Evolutionary conservation across 305 asterid genomes (phyloP).

Genomic region (Rubia tinctorum): DNA sequence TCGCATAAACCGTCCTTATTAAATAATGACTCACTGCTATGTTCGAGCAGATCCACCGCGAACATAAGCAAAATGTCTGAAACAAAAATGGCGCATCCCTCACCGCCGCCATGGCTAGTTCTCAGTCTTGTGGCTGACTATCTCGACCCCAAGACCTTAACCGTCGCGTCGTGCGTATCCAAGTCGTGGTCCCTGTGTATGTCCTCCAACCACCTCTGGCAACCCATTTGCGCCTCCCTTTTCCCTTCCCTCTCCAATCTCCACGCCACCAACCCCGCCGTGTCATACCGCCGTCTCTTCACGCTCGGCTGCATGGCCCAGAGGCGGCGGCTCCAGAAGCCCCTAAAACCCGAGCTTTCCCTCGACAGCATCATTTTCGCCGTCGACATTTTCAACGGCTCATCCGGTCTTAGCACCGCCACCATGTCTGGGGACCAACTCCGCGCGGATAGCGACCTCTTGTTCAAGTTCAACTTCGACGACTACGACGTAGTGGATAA

Average conservation of each 20-base stretch:
- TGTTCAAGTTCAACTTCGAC: slow-evolving; percentile 57
- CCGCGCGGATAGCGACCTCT: slow-evolving; percentile 23
- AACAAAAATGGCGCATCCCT: not conserved
- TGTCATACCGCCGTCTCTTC: slow-evolving; percentile 47
- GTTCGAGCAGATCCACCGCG: not conserved
- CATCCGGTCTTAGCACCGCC: slow-evolving; percentile 23
- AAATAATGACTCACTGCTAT: not conserved
- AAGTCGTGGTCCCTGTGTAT: slow-evolving; percentile 57
- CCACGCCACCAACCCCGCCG: slow-evolving; percentile 24
- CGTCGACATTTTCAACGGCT: slow-evolving; percentile 33
- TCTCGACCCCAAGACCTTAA: slow-evolving; percentile 60
- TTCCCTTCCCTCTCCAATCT: slow-evolving; percentile 68
- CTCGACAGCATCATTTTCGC: slow-evolving; percentile 43
- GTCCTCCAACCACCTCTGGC: slow-evolving; percentile 80
- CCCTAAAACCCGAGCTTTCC: slow-evolving; percentile 45
- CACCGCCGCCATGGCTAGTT: slow-evolving; percentile 64
- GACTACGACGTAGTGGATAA: slow-evolving; percentile 1
- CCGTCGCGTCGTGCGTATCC: slow-evolving; percentile 57
- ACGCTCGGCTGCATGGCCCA: slow-evolving; percentile 52
- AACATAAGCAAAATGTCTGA: not conserved
- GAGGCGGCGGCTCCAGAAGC: slow-evolving; percentile 37
- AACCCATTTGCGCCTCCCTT: slow-evolving; percentile 45
- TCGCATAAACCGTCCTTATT: not conserved
- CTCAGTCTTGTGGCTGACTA: slow-evolving; percentile 49
- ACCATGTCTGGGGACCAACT: slow-evolving; percentile 36